Evolutionary conservation across 139 green algal species (phyloP), one percentile per base, ranked within the genome.

Genomic region (Haematococcus lacustris): DNA sequence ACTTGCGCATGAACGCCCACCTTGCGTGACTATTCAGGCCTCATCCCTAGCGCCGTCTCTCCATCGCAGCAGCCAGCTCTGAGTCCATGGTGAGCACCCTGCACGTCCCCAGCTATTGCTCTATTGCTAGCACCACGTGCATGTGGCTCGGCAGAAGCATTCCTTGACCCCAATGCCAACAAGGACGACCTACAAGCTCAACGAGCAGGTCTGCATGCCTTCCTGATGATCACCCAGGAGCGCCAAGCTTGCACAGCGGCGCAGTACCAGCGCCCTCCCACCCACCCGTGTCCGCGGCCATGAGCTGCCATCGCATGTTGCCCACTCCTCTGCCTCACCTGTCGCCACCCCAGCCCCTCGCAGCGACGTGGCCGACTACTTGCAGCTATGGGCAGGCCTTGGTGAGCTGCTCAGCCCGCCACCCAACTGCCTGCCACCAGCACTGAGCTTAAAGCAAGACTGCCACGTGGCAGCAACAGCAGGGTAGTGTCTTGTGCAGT

Each of bases 331-430:
- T 4, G 53, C 17, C 53, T 21, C 53, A 7, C 4, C 53, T 35
- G 13, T 26, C 23, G 53, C 53, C 23, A 26, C 47, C 47, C 47
- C 47, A 64, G 9, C 13, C 53, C 53, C 9, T 34, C 53, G 33
- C 23, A 34, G 13, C 4, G 53, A 21, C 4, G 53, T 83, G 9
- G 63, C 40, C 5, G 71, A 80, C 53, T 82, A 81, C 59, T 9
- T 79, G 61, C 78, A 85, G 73, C 76, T 88, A 67, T 76, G 76
- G 71, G 51, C 39, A 4, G 77, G 77, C 1, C 70, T 88, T 21
- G 82, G 73, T 80, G 68, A 67, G 77, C 47, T 47, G 34, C 32
- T 17, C 3, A n/a, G 64, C 30, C 43, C 57, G 57, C 23, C 5
- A 65, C 9, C 25, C 9, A 25, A 33, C 23, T 13, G 9, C 9